Base-by-base conservation (phyloP, 2,329 filamentous ascomycete genomes). In the Aquanectria penicillioides region DNA sequence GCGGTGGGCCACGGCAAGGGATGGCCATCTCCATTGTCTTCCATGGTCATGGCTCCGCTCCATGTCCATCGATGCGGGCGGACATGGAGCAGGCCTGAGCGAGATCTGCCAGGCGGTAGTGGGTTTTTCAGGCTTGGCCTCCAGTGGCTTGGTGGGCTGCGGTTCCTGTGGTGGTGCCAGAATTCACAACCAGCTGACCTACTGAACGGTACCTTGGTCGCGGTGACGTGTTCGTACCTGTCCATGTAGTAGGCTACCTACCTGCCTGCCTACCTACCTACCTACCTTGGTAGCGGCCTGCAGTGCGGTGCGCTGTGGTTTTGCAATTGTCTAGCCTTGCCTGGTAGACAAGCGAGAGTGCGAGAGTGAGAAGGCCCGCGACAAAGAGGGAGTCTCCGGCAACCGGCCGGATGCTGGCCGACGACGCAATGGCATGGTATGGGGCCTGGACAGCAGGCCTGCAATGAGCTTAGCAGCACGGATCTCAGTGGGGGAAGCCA, bases 201-300 rank as follows among this genome's bases (percentile, higher is more conserved):
- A 15, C 41, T 9, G 34, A 15, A 13, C 22, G 36, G 41, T 43
- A 52, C 48, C 28, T 53, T 22, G 28, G 28, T 34, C 26, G 10
- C 34, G 48, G 55, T 58, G 55, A 53, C 55, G 55, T 58, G 55
- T 40, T 36, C 41, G 48, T 53, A 48, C 47, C 47, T 26, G 2
- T 25, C 15, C 20, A 41, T 18, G 55, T 52, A 57, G n/a, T n/a
- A n/a, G n/a, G n/a, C n/a, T n/a, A n/a, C 20, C 37, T 38, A 17
- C 15, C 28, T 29, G n/a, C n/a, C n/a, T 29, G 28, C 28, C 28
- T 29, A 29, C 28, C 31, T 12, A 33, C 5, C 12, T 33, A 33
- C n/a, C n/a, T n/a, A n/a, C n/a, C n/a, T n/a, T n/a, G n/a, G n/a
- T n/a, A n/a, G n/a, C n/a, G n/a, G n/a, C n/a, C n/a, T n/a, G n/a